Evolutionary conservation across 768 basidiomycete species (phyloP), one percentile per base, ranked within the genome.

Genomic region (Rhodotorula babjevae): DNA sequence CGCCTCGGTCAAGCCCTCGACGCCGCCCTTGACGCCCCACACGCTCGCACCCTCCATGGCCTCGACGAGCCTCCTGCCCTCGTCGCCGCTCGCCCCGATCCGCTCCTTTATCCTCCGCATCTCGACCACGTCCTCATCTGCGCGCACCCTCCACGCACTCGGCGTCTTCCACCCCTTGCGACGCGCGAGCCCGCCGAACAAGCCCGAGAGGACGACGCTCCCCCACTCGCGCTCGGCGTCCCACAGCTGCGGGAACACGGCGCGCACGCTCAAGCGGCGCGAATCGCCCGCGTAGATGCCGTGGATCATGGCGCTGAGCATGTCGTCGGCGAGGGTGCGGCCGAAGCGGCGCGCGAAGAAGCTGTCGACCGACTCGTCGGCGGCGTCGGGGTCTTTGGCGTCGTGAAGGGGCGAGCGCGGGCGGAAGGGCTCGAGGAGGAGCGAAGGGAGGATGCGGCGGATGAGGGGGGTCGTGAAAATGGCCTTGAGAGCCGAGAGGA

Each of bases 281-380:
- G 93, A 86, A 77, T 95, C 92, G 0, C 92, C 87, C 2, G 92
- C 93, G 79, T 97, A 97, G 67, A 98, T 90, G 0, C 95, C 95
- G 78, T 96, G 94, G 1, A 93, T 87, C 69, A 96, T 82, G 0
- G 94, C 89, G 47, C 85, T 91, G 55, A 90, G 87, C 66, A 97
- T 84, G 6, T 85, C 84, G 25, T 87, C 85, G 2, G 94, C 92
- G 76, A 94, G 86, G 4, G 84, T 80, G 12, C 84, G 79, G 0
- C 92, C 91, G 68, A 96, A 90, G 33, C 91, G 84, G 21, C 91
- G 84, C 0, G 85, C 79, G 67, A 97, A 79, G 75, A 98, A 90
- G 0, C 86, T 80, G 73, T 97, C 88, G 15, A 98, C 84, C 0
- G 88, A 88, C 78, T 96, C 93, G 80, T 99, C 95, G 29, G 61